Evolutionary conservation across 192 early-diverging fungal genomes (phyloP).

Genomic region (Obelidium mucronatum): DNA sequence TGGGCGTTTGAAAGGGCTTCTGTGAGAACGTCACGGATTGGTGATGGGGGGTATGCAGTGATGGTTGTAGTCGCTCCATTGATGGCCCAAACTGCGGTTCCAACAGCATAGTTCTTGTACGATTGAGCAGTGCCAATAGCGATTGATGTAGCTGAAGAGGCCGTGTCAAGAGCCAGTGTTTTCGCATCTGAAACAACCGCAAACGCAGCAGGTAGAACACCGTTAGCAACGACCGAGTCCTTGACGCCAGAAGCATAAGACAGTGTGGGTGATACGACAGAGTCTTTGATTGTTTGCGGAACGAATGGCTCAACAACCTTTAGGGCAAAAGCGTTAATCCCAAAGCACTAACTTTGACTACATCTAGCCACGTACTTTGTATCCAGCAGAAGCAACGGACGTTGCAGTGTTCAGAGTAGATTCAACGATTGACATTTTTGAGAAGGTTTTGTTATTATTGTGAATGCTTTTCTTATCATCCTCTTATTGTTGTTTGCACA

Average conservation of each 20-base stretch:
- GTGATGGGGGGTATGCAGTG: slow-evolving; percentile 53
- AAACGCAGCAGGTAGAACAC: slow-evolving; percentile 38
- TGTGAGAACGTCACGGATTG: slow-evolving; percentile 48
- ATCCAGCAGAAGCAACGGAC: not conserved
- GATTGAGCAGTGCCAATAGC: slow-evolving; percentile 1
- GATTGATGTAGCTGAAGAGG: slow-evolving; percentile 22
- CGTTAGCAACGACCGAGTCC: slow-evolving; percentile 45
- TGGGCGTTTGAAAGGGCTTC: slow-evolving; percentile 39
- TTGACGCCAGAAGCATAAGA: slow-evolving; percentile 36
- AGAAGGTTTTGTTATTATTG: not conserved
- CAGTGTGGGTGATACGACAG: slow-evolving; percentile 6
- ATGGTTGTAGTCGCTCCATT: slow-evolving; percentile 58
- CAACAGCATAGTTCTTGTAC: slow-evolving; percentile 33
- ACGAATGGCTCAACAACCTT: slow-evolving; percentile 28
- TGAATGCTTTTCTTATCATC: not conserved
- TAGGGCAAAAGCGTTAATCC: not conserved
- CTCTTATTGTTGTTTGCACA: not conserved
- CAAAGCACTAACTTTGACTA: no score
- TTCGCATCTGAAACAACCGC: slow-evolving; percentile 1
- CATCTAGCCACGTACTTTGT: slow-evolving; percentile 13
- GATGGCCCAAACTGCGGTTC: slow-evolving; percentile 50
- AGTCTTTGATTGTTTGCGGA: slow-evolving; percentile 18
- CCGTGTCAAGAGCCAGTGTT: not conserved
- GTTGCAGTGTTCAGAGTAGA: not conserved
- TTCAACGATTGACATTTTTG: not conserved